Base-by-base conservation (phyloP, 23 red algal species). In the Gracilaria domingensis region DNA sequence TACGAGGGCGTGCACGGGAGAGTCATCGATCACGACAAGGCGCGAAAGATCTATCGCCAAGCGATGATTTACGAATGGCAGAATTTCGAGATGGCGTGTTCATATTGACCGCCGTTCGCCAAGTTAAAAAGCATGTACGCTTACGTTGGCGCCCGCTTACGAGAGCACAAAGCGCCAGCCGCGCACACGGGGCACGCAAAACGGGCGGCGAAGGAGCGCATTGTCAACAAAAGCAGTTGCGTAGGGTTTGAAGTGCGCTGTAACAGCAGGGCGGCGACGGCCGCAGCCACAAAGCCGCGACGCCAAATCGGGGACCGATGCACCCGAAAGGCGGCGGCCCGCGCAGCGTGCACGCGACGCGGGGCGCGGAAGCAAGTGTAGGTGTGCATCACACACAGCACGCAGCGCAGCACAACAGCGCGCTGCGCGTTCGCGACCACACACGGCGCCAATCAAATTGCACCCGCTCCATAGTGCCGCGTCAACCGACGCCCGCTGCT, bases 171-270 rank as follows among this genome's bases (percentile, higher is more conserved):
- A 64, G 59, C 59, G 45, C 45, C 45, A 48, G 12, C 45, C 45
- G 45, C 45, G 7, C 45, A 48, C 8, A 18, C 54, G 23, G 18
- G 23, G 54, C 54, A 58, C 7, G 20, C 54, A 18, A n/a, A n/a
- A 58, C 20, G 2, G 16, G 54, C 14, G 11, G 35, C 35, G 16
- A 33, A 70, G 4, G 4, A 35, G 17, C 14, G 35, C 1, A 4
- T 70, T 38, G 13, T 70, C 65, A 70, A 23, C 54, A 25, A 34
- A 70, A 70, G 65, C 65, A 34, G 65, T 73, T 73, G 67, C 3
- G 67, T 73, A 73, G 67, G 67, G 67, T 73, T 73, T 73, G 36
- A 23, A 40, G 38, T 73, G 30, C 67, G 34, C 34, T 42, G 67
- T 73, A 37, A 37, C 67, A 62, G 24, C 59, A 29, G 59, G 29